Evolutionary conservation across 2,329 filamentous ascomycete genomes (phyloP), one percentile per base, ranked within the genome.

Genomic region (Pseudopyricularia javanii): DNA sequence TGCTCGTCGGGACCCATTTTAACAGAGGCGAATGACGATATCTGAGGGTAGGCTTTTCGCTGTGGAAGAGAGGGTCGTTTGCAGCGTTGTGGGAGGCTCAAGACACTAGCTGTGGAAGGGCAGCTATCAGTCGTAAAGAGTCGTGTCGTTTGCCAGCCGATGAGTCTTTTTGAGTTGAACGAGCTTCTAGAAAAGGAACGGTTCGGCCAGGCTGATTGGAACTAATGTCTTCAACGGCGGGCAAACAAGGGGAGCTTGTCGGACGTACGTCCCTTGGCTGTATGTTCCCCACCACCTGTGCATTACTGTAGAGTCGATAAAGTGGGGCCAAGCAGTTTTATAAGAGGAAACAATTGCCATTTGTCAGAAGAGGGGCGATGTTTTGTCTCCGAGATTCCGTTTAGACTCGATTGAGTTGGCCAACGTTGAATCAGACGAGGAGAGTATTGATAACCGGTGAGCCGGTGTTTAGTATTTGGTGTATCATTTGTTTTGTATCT

Each of bases 1-100:
- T 70, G 68, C 54, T 73, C 68, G 64, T 70, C 70, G 14, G 73
- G 68, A 58, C 78, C 74, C 75, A 78, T 70, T 24, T 20, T 20
- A 9, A 15, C 4, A 20, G 20, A 20, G 40, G 40, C 40, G 22
- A 30, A 30, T 4, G 28, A 30, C 28, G 28, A 30, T 30, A 9
- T 30, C 28, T 5, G 28, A 30, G 28, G 28, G 28, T 30, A 30
- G 28, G 28, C 9, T 30, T n/a, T n/a, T 30, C 9, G 28, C 28
- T 30, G 28, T 30, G 28, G 28, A 30, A 4, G 28, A 4, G 28
- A 9, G 4, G 28, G 5, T 30, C 28, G 28, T 4, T 5, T 4
- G 9, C 28, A 4, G 28, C 28, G 28, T 30, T 4, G 9, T 9
- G 28, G 28, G 28, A 5, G 9, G 9, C 9, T 30, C 28, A 9